Evolutionary conservation across 345 rosid species (phyloP), one percentile per base, ranked within the genome.

Genomic region (Clausena lansium): DNA sequence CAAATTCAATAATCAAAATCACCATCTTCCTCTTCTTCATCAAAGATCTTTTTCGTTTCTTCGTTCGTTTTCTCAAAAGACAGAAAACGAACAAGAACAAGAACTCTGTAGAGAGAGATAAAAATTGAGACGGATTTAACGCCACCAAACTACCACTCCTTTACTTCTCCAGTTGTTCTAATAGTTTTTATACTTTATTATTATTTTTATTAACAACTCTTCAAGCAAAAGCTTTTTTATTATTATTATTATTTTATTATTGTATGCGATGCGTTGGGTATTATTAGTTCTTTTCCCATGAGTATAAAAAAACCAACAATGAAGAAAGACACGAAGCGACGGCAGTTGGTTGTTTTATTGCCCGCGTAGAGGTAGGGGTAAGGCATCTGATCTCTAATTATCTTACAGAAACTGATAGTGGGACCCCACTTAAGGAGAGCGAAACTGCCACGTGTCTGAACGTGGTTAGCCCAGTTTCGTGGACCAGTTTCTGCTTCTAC

Each of bases 291-390:
- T 0, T 27, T 69, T 33, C 36, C 28, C 27, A 1, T 0, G 2
- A 60, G 68, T 60, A 36, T 5, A 57, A 62, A 32, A 15, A 28
- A 27, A n/a, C n/a, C 32, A 27, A 61, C 3, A 7, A 75, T 3
- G 38, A 20, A 30, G 25, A 55, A 36, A 50, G 33, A 13, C 50
- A 64, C 15, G 27, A 14, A 30, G 39, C 67, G 78, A 73, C 78
- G 84, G 84, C 81, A 73, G 84, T 74, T 81, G 61, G 50, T 17
- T 7, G 73, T 1, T 39, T 67, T 7, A n/a, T 32, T 32, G 70
- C 33, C 47, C 5, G 77, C 69, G 39, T 22, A 30, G 50, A 1
- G 17, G 50, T 13, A 30, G 50, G 4, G 17, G 50, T 13, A 45
- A 45, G 50, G 50, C 50, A 45, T 45, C 50, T 45, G 50, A 45